Conservation (phyloP, 768 basidiomycete species). For the Neoboletus brunneissimus region DNA sequence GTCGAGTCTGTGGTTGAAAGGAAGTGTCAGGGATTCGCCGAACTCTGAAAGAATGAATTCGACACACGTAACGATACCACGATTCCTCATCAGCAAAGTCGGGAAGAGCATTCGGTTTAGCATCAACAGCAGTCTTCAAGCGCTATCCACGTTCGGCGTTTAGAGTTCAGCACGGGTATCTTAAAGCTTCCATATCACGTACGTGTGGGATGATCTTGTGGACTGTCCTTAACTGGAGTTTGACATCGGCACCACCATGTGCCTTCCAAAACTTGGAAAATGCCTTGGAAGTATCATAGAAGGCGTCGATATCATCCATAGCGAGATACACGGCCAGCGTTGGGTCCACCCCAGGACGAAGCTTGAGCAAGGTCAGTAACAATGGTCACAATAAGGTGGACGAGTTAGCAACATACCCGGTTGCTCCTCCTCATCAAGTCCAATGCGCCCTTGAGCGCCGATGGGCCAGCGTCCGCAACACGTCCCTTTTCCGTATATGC, state of each 20-base stretch:
- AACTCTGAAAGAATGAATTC: not conserved
- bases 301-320: conserved; percentile 11
- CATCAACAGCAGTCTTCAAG: conserved; percentile 27
- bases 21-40: not conserved
- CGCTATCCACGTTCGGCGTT: conserved; percentile 28
- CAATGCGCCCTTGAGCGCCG: not conserved
- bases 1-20: conserved; percentile 10
- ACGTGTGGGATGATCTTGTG: conserved; percentile 43
- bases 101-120: conserved; percentile 29
- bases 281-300: conserved; percentile 38
- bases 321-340: conserved; percentile 1
- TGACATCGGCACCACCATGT: conserved; percentile 24
- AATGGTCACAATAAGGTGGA: not conserved
- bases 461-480: conserved; percentile 5
- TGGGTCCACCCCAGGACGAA: conserved; percentile 3
- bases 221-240: conserved; percentile 21
- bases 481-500: not conserved
- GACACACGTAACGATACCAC: conserved; percentile 35
- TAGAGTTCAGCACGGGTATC: not conserved
- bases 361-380: conserved; percentile 8
- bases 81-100: conserved; percentile 32
- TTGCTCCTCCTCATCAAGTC: conserved; percentile 12
- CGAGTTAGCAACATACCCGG: conserved; percentile 13
- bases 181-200: conserved; percentile 11
- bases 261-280: conserved; percentile 36